These are phyloP conservation scores for Kwoniella shivajii DNA, from an alignment of 1,284 basidiomycete genomes.

Conservation along the genomic window DNA sequence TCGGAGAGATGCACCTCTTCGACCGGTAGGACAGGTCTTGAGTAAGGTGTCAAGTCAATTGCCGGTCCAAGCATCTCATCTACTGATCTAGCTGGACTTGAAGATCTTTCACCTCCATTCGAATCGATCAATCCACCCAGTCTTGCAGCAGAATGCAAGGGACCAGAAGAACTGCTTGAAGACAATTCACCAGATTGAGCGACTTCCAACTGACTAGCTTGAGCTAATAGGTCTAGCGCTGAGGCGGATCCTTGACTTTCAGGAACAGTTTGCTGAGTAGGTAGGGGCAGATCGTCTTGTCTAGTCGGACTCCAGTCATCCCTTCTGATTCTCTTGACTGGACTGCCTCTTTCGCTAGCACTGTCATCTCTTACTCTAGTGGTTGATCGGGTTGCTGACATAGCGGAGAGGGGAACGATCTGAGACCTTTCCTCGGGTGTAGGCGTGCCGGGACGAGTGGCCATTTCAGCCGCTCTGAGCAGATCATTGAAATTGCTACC, in stretches of 20 bases:
- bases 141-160: slow-evolving; percentile 11
- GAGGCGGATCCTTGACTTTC: slow-evolving; percentile 24
- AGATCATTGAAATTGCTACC: slow-evolving; percentile 49
- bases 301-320: slow-evolving; percentile 9
- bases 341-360: slow-evolving; percentile 29
- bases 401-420: slow-evolving; percentile 23
- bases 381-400: slow-evolving; percentile 40
- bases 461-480: slow-evolving; percentile 49
- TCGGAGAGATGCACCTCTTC: slow-evolving; percentile 26
- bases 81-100: slow-evolving; percentile 8
- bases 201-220: slow-evolving; percentile 45
- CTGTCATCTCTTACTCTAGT: slow-evolving; percentile 28
- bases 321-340: slow-evolving; percentile 28
- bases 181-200: slow-evolving; percentile 18
- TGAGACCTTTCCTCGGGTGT: slow-evolving; percentile 23
- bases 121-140: slow-evolving; percentile 23
- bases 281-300: slow-evolving; percentile 2
- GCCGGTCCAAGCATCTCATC: slow-evolving; percentile 38
- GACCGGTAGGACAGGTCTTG: neutral
- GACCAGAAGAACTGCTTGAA: slow-evolving; percentile 10
- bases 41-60: slow-evolving; percentile 32
- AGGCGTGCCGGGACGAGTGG: slow-evolving; percentile 42
- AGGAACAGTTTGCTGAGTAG: slow-evolving; percentile 8
- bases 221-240: slow-evolving; percentile 46
- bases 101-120: slow-evolving; percentile 3